Percentiles rank a stretch among this genome's conserved stretches.
These are phyloP conservation scores for Termitomyces sp. DNA, from an alignment of 768 basidiomycete genomes.

Conservation along the genomic window DNA sequence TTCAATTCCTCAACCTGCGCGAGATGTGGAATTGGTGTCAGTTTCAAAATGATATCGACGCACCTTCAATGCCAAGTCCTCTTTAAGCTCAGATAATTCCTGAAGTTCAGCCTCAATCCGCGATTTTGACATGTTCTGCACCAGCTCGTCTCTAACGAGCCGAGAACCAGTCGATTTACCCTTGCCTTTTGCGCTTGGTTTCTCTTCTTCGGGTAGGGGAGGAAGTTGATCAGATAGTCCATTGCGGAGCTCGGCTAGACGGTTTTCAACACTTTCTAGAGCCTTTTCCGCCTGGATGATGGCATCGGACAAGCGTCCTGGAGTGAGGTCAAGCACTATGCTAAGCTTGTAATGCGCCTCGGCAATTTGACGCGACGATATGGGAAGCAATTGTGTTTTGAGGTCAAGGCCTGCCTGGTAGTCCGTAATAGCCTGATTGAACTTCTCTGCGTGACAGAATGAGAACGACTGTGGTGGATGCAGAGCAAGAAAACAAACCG, in stretches of 20 bases:
- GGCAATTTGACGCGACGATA: constrained; percentile 90
- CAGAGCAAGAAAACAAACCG: constrained; percentile 45
- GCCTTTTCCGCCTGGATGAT: constrained; percentile 80
- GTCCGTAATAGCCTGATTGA: constrained; percentile 89
- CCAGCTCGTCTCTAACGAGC: constrained; percentile 47
- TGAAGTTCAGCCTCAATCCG: constrained; percentile 79
- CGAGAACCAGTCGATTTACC: constrained; percentile 55
- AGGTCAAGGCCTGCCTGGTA: constrained; percentile 75
- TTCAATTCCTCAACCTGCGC: constrained; percentile 89
- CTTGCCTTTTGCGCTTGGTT: constrained; percentile 58
- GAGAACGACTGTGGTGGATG: background rate
- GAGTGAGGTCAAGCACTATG: constrained; percentile 88
- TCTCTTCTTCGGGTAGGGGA: constrained; percentile 24
- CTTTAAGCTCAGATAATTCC: constrained; percentile 70
- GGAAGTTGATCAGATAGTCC: constrained; percentile 37
- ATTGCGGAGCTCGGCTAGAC: constrained; percentile 57
- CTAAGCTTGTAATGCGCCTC: constrained; percentile 94
- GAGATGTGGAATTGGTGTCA: background rate
- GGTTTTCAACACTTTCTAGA: constrained; percentile 68
- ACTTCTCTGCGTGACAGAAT: constrained; percentile 70
- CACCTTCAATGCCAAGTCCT: constrained; percentile 85
- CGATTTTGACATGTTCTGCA: constrained; percentile 64
- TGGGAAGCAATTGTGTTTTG: constrained; percentile 70
- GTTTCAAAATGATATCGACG: background rate
- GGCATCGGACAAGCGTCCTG: constrained; percentile 78